A percentile compares a stretch with the other conserved stretches of the same genome.
These are phyloP conservation scores for Astragalus membranaceus DNA, from an alignment of 306 rosid species.

Conservation along the genomic window DNA sequence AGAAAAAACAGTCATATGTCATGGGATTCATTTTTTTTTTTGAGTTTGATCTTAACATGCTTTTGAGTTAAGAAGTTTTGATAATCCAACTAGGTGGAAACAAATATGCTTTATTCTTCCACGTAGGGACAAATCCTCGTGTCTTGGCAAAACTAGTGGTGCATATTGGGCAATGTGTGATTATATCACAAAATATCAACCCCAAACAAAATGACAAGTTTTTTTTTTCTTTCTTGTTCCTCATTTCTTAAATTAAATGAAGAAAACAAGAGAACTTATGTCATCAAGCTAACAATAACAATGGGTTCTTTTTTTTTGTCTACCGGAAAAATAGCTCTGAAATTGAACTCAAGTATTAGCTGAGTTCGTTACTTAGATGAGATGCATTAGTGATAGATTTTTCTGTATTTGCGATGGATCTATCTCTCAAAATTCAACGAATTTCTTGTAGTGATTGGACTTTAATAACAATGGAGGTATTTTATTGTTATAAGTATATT, in stretches of 20 bases:
- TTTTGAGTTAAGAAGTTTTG: neutral
- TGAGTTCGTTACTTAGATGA: too few species aligned
- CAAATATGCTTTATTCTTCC: neutral
- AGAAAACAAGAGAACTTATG: conserved; percentile 9
- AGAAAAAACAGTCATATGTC: neutral
- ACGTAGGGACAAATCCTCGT: conserved; percentile 16
- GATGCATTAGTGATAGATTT: too few species aligned
- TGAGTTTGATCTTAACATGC: neutral
- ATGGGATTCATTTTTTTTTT: conserved; percentile 31
- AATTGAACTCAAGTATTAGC: too few species aligned
- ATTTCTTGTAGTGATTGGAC: too few species aligned
- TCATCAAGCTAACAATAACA: too few species aligned
- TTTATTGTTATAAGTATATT: too few species aligned
- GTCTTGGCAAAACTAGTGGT: conserved; percentile 30
- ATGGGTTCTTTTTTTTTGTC: neutral
- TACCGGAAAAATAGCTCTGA: too few species aligned
- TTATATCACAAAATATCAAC: neutral
- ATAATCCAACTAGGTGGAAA: neutral
- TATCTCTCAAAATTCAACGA: too few species aligned
- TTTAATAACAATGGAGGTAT: too few species aligned
- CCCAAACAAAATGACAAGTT: neutral
- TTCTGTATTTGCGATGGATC: too few species aligned
- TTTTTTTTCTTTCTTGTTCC: neutral
- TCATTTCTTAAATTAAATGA: neutral
- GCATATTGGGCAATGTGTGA: conserved; percentile 18